Base-by-base conservation (phyloP, 2,329 filamentous ascomycete species). In the Grosmannia serpens region DNA sequence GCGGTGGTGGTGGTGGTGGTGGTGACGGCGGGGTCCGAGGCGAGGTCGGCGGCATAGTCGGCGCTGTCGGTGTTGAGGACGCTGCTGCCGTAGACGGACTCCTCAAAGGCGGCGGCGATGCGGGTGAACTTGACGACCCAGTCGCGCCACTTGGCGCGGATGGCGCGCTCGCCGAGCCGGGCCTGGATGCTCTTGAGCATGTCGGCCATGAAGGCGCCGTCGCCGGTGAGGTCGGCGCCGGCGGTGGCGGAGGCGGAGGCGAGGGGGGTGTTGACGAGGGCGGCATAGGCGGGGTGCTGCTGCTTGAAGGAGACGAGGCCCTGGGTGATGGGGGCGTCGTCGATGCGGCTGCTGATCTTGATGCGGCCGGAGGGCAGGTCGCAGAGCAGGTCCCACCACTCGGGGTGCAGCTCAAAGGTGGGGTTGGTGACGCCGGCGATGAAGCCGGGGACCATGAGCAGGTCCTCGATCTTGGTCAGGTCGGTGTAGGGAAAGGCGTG, bases 401-500 rank as follows among this genome's bases (percentile, higher is more conserved):
- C 91, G 0, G 88, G 89, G 67, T 97, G 92, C 67, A 91, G 84
- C 62, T 92, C 91, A 70, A 99, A 99, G 0, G 91, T 92, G 7
- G 94, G 94, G 68, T 99, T 99, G 1, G 92, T 99, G 47, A 99
- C 94, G 59, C 94, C 94, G 3, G 94, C 94, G 66, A 99, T 96
- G 72, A 99, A 99, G 2, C 94, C 94, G 8, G 94, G 92, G 0
- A 99, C 94, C 66, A 95, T 92, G 53, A 99, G 80, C 13, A 99
- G 80, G 69, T 97, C 94, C 64, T 99, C 94, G 60, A 99, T 91
- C 73, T 99, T 99, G 63, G 91, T 96, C 50, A 99, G 79, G 74
- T 99, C 94, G 1, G 94, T 99, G 69, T 99, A 99, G 2, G 94
- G 94, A 69, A 99, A 99, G 0, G 94, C 94, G 73, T 97, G 90